A percentile compares a stretch with the other conserved stretches of the same genome.
phyloP scores from a whole-genome alignment of 148 eudicot genomes.

The Rhododendron vialii region DNA sequence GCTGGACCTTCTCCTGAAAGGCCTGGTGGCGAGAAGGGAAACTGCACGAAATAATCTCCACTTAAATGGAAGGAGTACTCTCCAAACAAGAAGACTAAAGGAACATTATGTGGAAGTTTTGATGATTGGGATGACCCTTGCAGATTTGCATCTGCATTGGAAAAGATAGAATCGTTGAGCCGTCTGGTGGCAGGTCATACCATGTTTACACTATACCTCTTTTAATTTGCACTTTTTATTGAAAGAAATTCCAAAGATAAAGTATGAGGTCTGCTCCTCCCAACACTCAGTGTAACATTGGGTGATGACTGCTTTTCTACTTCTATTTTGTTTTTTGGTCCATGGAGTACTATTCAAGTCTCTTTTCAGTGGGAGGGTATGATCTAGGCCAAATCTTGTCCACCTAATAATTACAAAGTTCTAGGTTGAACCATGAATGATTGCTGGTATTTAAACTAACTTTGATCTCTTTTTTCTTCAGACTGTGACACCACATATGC shows the following conservation, averaged over 20 bases:
- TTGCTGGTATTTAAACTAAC: neutral
- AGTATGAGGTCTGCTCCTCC: neutral
- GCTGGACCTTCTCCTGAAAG: slow-evolving; percentile 30
- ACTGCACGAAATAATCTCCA: slow-evolving; percentile 32
- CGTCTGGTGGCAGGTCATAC: slow-evolving; percentile 91
- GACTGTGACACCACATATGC: slow-evolving; percentile 57
- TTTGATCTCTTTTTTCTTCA: slow-evolving; percentile 16
- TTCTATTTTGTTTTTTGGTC: neutral
- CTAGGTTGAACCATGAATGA: neutral
- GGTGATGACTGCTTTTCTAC: neutral
- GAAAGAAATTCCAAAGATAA: neutral
- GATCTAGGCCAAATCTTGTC: neutral
- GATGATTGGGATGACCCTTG: too few relatives aligned
- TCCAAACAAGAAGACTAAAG: slow-evolving; percentile 19
- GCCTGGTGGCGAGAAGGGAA: slow-evolving; percentile 22
- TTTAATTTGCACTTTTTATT: neutral
- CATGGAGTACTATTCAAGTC: neutral
- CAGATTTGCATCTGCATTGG: slow-evolving; percentile 53
- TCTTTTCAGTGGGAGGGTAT: neutral
- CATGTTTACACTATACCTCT: neutral
- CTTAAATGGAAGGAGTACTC: slow-evolving; percentile 50
- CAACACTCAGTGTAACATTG: neutral
- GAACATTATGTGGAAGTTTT: too few relatives aligned
- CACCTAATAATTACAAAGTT: neutral
- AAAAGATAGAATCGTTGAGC: slow-evolving; percentile 73